Percentiles rank a stretch among this genome's conserved stretches.
These are phyloP conservation scores for Termitomyces sp. DNA, from an alignment of 768 basidiomycete species.

Conservation along the genomic window DNA sequence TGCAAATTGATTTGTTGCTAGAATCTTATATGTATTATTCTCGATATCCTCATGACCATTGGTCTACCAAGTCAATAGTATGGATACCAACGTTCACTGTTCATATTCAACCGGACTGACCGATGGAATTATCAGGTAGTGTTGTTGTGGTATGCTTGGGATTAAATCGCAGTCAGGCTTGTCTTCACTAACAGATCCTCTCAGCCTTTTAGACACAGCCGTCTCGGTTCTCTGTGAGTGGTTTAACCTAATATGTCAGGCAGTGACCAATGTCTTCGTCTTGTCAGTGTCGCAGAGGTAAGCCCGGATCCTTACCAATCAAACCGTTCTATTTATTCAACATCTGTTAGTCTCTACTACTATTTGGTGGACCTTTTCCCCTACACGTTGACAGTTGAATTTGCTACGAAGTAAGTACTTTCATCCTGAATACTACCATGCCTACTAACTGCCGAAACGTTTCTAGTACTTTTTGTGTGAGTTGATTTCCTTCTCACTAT, in stretches of 20 bases:
- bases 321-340: neutral
- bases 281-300: conserved; percentile 14
- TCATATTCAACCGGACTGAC: neutral
- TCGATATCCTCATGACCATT: conserved; percentile 13
- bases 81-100: neutral
- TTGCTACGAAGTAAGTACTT: conserved; percentile 11
- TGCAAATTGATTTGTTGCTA: neutral
- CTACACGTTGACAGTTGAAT: conserved; percentile 12
- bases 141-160: conserved; percentile 1
- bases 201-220: conserved; percentile 11
- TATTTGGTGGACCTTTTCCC: conserved; percentile 16
- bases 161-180: neutral
- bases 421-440: neutral
- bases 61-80: conserved; percentile 9
- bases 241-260: neutral
- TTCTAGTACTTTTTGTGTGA: conserved; percentile 11
- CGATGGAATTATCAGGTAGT: neutral
- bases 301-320: neutral
- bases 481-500: neutral
- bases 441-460: neutral
- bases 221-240: conserved; percentile 11
- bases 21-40: conserved; percentile 17
- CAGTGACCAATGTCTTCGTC: neutral
- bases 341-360: conserved; percentile 9
- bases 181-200: neutral